A percentile compares a stretch with the other conserved stretches of the same genome.
Evolutionary conservation across 345 rosid genomes (phyloP).

Genomic region (Melaleuca alternifolia): DNA sequence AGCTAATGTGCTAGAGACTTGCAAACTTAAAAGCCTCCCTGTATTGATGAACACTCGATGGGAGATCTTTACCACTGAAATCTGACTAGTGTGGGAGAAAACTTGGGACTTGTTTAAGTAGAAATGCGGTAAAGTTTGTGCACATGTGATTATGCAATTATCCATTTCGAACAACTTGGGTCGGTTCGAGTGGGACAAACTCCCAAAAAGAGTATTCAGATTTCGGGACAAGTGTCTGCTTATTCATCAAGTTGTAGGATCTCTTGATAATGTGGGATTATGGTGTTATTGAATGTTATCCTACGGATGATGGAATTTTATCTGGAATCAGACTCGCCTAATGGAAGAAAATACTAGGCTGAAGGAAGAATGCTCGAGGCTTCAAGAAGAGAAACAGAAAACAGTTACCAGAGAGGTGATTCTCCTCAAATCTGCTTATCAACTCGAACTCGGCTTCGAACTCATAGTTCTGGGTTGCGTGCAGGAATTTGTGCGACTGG

Average conservation of each 20-base stretch:
- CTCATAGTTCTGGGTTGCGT: background rate
- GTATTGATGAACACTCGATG: background rate
- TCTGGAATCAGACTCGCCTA: background rate
- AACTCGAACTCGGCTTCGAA: background rate
- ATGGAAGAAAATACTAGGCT: background rate
- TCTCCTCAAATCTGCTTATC: background rate
- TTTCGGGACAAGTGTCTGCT: background rate
- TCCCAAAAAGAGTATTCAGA: background rate
- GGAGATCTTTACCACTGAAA: background rate
- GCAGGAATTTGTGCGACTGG: constrained; percentile 2
- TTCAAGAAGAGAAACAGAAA: constrained; percentile 3
- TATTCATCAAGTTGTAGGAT: background rate
- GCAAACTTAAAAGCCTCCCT: background rate
- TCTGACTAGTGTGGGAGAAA: background rate
- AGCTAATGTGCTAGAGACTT: background rate
- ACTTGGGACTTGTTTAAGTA: background rate
- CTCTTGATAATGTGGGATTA: background rate
- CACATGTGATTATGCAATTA: background rate
- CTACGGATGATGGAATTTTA: background rate
- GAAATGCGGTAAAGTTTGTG: background rate
- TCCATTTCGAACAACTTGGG: background rate
- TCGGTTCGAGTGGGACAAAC: background rate
- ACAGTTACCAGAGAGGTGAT: background rate
- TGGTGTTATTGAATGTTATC: background rate
- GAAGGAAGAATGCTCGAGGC: background rate